These are phyloP conservation scores for Entamoeba moshkovskii DNA, from an alignment of 208 protist species.

Conservation along the genomic window DNA sequence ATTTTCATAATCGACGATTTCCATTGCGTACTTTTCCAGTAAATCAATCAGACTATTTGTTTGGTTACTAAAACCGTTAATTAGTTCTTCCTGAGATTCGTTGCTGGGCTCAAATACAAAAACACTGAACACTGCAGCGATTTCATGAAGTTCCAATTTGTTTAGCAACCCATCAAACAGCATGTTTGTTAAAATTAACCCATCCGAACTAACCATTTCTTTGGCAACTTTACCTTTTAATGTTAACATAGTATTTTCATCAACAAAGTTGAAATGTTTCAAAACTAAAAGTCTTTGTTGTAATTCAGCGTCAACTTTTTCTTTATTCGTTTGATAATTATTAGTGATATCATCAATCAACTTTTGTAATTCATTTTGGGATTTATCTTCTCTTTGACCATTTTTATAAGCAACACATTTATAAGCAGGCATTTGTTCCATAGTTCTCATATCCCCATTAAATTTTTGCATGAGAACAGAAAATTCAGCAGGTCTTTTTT, in stretches of 20 bases:
- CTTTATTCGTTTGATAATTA: neutral
- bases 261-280: neutral
- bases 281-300: neutral
- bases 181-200: neutral
- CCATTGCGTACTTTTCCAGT: neutral
- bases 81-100: neutral
- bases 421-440: neutral
- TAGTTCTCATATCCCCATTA: neutral
- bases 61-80: neutral
- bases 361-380: neutral
- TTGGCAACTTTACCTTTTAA: neutral
- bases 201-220: neutral
- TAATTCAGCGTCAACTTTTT: neutral
- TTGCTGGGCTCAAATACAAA: neutral
- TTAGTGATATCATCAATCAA: neutral
- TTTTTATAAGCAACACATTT: neutral
- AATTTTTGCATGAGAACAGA: neutral
- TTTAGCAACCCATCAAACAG: neutral
- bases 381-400: neutral
- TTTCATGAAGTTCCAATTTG: neutral
- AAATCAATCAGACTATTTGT: neutral
- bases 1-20: neutral
- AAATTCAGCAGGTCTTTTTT: neutral
- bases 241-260: neutral
- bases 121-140: neutral